Percentiles rank a stretch among this genome's conserved stretches.
phyloP scores from a whole-genome alignment of 495 filamentous ascomycete species.

The Platismatia glauca region DNA sequence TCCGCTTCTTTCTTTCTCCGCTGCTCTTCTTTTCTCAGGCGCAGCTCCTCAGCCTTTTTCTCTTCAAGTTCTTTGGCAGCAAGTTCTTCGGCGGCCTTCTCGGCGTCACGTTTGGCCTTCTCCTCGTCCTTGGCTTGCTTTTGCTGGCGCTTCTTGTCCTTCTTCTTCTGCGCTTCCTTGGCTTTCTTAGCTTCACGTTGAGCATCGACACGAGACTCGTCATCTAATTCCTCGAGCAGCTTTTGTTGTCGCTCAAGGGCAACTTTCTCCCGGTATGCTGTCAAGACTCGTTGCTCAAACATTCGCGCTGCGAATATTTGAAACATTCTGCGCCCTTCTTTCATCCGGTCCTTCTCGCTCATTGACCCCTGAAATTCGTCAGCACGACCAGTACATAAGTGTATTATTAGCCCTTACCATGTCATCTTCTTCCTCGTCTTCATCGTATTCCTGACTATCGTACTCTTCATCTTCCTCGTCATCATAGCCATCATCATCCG shows the following conservation, averaged over 20 bases:
- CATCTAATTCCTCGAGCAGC: slow-evolving; percentile 82
- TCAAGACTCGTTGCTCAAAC: slow-evolving; percentile 96
- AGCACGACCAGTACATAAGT: slow-evolving; percentile 31
- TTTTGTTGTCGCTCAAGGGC: slow-evolving; percentile 84
- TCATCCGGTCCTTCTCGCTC: slow-evolving; percentile 98
- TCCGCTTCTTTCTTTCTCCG: slow-evolving; percentile 88
- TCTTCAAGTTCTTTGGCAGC: slow-evolving; percentile 66
- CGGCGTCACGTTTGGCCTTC: slow-evolving; percentile 72
- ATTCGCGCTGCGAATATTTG: slow-evolving; percentile 98
- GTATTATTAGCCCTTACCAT: slow-evolving; percentile 45
- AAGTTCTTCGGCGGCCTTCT: slow-evolving; percentile 85
- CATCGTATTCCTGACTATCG: slow-evolving; percentile 82
- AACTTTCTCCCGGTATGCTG: slow-evolving; percentile 95
- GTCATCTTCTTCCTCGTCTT: slow-evolving; percentile 76
- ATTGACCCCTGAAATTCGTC: slow-evolving; percentile 65
- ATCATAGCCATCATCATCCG: slow-evolving; percentile 67
- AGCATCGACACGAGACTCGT: slow-evolving; percentile 64
- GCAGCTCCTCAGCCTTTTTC: slow-evolving; percentile 71
- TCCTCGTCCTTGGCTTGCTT: slow-evolving; percentile 85
- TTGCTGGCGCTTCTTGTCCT: slow-evolving; percentile 78
- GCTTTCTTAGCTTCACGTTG: slow-evolving; percentile 87
- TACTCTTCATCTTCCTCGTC: slow-evolving; percentile 70
- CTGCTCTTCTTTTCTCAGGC: slow-evolving; percentile 75
- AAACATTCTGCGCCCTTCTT: slow-evolving; percentile 97
- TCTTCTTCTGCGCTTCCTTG: slow-evolving; percentile 84